A percentile compares a stretch with the other conserved stretches of the same genome.
These are phyloP conservation scores for Paraphaeosphaeria sporulosa DNA, from an alignment of 2,329 filamentous ascomycete species.

Conservation along the genomic window DNA sequence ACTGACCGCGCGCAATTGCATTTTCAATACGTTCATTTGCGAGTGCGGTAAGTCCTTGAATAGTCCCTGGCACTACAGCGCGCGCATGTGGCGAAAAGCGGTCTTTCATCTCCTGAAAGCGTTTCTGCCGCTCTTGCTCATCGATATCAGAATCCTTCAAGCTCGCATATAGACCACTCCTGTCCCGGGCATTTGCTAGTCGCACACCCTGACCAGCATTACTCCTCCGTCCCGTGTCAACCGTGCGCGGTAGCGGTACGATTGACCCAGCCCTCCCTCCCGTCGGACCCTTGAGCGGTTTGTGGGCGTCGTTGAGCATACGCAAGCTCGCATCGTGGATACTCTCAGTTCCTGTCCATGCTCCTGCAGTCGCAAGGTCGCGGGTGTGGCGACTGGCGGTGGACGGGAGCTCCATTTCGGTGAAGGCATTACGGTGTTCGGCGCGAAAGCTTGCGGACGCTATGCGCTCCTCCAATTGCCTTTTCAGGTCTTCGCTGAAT, in stretches of 20 bases:
- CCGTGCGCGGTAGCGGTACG: conserved; percentile 33
- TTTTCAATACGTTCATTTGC: conserved; percentile 95
- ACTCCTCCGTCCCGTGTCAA: conserved; percentile 49
- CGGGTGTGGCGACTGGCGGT: conserved; percentile 73
- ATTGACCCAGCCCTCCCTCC: conserved; percentile 27
- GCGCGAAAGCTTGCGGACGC: conserved; percentile 62
- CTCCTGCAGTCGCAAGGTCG: conserved; percentile 69
- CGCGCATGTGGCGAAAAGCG: conserved; percentile 78
- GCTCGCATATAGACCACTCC: conserved; percentile 62
- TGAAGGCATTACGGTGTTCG: conserved; percentile 62
- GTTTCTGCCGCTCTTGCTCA: conserved; percentile 75
- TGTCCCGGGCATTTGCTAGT: conserved; percentile 66
- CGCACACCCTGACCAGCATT: conserved; percentile 49
- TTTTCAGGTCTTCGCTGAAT: conserved; percentile 68
- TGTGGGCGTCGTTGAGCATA: conserved; percentile 73
- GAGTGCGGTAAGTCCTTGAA: conserved; percentile 80
- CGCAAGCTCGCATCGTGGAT: conserved; percentile 79
- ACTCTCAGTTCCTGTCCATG: conserved; percentile 82
- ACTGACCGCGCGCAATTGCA: conserved; percentile 89
- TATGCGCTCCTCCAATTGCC: conserved; percentile 65
- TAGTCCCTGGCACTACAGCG: conserved; percentile 76
- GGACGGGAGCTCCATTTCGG: conserved; percentile 61
- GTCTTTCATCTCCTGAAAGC: conserved; percentile 78
- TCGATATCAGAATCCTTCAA: conserved; percentile 66
- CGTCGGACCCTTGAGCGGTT: conserved; percentile 52